Base-by-base conservation (phyloP, 305 asterid genomes). In the Fraxinus sp. region DNA sequence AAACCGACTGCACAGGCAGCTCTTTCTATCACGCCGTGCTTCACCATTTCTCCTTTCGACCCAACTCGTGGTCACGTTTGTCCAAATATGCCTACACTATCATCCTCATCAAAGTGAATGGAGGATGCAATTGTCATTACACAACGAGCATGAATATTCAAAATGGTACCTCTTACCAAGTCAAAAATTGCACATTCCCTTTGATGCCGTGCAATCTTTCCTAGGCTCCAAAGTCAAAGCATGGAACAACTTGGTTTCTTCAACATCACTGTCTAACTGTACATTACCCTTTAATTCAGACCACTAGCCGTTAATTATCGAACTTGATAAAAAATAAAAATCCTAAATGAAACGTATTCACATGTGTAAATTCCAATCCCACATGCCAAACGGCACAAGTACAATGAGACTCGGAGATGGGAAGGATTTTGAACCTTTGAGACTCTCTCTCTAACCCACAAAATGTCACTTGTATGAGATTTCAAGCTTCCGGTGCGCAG, bases 391-490 rank as follows among this genome's bases (percentile, higher is more conserved):
- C 78, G 72, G 14, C 30, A 66, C 71, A 20, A 64, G 44, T 33
- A 7, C 80, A 28, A 79, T 85, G 91, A 46, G 90, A 90, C 90
- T 89, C 91, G 91, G 90, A 87, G 91, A 84, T 78, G 52, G 46
- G 33, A 8, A 32, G 18, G 5, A 1, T 18, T 85, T 79, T 80
- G 1, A 7, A 33, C 85, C 80, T 78, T 79, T 80, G 10, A 22
- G 44, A 41, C 66, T 79, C 81, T 18, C 41, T 59, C 79, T 30
- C 77, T 18, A 0, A 70, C 30, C 62, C 36, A 32, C 35, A 78
- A 82, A 64, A 84, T 83, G 85, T 59, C 85, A 86, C 55, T 74
- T 57, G 83, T 37, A 39, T 41, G 32, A 33, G 13, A 70, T 77
- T 81, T 10, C 68, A 18, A 49, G 74, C 20, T 36, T 77, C 64